These are phyloP conservation scores for Beauveria brongniartii DNA, from an alignment of 2,329 filamentous ascomycete genomes.

Conservation along the genomic window DNA sequence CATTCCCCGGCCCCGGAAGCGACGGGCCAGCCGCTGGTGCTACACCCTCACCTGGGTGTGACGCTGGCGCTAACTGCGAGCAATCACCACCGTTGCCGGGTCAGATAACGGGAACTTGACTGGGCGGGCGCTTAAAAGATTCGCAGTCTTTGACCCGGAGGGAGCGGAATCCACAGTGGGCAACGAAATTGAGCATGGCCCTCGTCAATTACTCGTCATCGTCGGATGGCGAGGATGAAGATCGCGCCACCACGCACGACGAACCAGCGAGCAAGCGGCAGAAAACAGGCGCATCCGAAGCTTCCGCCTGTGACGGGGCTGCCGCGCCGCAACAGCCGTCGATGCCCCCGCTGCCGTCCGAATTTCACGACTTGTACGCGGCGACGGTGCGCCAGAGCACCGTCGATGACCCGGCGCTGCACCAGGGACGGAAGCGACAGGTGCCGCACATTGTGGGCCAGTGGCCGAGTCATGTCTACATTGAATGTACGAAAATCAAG, in stretches of 20 bases:
- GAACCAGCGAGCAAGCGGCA: background rate
- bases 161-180: background rate
- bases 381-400: constrained; percentile 70
- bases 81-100: too few species aligned
- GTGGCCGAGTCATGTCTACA: constrained; percentile 88
- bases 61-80: background rate
- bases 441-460: constrained; percentile 80
- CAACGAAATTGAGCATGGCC: constrained; percentile 34
- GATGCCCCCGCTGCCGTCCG: constrained; percentile 62
- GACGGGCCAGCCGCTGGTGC: background rate
- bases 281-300: background rate
- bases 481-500: constrained; percentile 64
- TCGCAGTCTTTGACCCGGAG: background rate
- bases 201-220: constrained; percentile 57
- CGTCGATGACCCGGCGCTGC: constrained; percentile 73
- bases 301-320: background rate
- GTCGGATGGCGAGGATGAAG: constrained; percentile 17
- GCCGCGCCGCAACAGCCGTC: constrained; percentile 10
- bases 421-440: constrained; percentile 74
- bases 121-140: background rate
- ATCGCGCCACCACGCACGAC: background rate
- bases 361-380: constrained; percentile 87
- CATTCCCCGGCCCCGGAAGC: background rate
- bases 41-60: background rate
- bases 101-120: too few species aligned